Conservation (phyloP, 169 alveolate genomes). For the Plasmodium relictum region DNA sequence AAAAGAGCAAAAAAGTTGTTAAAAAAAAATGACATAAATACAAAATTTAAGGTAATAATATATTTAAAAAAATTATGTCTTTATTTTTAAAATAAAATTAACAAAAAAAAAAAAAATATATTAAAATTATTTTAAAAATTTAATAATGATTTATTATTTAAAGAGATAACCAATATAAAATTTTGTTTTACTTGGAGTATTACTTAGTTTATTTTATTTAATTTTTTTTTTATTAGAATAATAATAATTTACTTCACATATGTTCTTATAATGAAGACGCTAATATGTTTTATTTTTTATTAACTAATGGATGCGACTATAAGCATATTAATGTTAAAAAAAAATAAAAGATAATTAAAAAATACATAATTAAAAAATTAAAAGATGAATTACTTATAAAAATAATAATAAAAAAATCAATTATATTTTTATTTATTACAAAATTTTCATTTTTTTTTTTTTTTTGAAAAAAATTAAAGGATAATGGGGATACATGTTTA, state of each 20-base stretch:
- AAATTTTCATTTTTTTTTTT: neutral
- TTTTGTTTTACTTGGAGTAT: too few species aligned
- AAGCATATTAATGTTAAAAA: conserved; percentile 55
- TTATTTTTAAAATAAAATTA: neutral
- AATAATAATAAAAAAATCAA: too few species aligned
- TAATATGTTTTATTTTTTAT: conserved; percentile 54
- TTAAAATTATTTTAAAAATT: too few species aligned
- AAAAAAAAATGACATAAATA: conserved; percentile 62
- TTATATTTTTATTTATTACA: neutral
- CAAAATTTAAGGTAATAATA: conserved; percentile 56
- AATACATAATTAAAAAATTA: too few species aligned
- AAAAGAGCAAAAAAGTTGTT: conserved; percentile 64
- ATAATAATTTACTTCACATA: conserved; percentile 64
- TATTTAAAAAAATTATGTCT: neutral
- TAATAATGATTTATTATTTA: too few species aligned
- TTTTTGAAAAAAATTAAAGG: too few species aligned
- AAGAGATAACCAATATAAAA: too few species aligned
- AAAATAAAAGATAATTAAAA: conserved; percentile 3
- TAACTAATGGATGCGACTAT: conserved; percentile 70
- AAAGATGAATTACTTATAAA: too few species aligned
- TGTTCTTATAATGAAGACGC: conserved; percentile 67
- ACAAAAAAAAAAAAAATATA: neutral
- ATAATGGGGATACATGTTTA: conserved; percentile 68
- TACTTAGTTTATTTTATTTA: neutral
- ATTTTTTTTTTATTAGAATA: conserved; percentile 17